Base-by-base conservation (phyloP, 495 filamentous ascomycete species). In the Aspergillus coremiiformis region DNA sequence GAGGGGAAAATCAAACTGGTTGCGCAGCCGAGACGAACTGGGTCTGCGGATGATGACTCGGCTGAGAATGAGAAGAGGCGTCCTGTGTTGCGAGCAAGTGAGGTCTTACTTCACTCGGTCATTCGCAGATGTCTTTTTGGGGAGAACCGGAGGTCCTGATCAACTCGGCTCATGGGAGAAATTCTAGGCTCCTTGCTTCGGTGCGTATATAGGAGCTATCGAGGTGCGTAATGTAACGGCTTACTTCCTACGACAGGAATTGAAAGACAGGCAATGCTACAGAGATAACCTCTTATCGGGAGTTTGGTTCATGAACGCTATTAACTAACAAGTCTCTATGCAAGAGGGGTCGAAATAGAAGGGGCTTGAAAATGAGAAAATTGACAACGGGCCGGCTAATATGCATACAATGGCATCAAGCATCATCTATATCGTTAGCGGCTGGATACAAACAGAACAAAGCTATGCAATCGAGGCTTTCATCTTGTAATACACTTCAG, bases 1-100 rank as follows among this genome's bases (percentile, higher is more conserved):
- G 79, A 81, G 8, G 72, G 79, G 10, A 76, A 68, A 50, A 58
- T 79, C 49, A 83, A 83, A 64, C 47, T 82, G 15, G 68, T 75
- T 62, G 66, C 62, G 12, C 57, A 62, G 27, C 24, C 24, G 10
- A 15, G 5, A 0, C 17, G 39, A 19, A 23, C 30, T 24, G 12
- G 21, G 15, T 15, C n/a, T 6, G 21, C 2, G 4, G 35, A 41
- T 15, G 24, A 23, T 45, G 49, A 43, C 1, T 56, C 51, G 22
- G 64, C 54, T 14, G 58, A 32, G 42, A 57, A 61, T 14, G 58
- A 46, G 22, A 55, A 47, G 5, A 29, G 33, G 22, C 30, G 44
- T 32, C 47, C 58, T 27, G 35, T 52, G 35, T 44, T 66, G 12
- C 54, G 46, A 9, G 68, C 68, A 2, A 61, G 63, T 50, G 64